Percentiles rank a stretch among this genome's conserved stretches.
These are phyloP conservation scores for Metarhizium sp. DNA, from an alignment of 2,329 filamentous ascomycete genomes.

Conservation along the genomic window DNA sequence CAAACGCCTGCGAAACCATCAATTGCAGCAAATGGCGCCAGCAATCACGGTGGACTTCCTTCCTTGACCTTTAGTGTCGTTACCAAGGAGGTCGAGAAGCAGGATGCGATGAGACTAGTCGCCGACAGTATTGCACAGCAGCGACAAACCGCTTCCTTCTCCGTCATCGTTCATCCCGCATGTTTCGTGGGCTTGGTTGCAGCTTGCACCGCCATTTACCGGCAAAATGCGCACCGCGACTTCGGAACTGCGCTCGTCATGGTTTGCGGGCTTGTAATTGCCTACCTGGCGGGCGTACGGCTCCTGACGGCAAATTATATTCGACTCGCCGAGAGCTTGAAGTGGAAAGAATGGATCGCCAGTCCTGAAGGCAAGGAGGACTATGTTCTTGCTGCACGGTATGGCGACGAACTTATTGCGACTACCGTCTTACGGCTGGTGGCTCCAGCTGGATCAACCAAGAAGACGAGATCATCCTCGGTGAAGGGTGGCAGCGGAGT, in stretches of 20 bases:
- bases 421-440: conserved; percentile 58
- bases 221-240: conserved; percentile 32
- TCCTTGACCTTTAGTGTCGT: conserved; percentile 51
- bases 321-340: conserved; percentile 50
- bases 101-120: conserved; percentile 61
- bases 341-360: conserved; percentile 49
- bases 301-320: conserved; percentile 54
- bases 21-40: neutral
- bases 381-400: conserved; percentile 52
- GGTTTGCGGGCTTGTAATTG: conserved; percentile 50
- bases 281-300: conserved; percentile 51
- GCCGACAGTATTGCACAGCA: conserved; percentile 79
- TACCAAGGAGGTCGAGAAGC: conserved; percentile 45
- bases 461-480: conserved; percentile 2
- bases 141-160: conserved; percentile 55
- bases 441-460: conserved; percentile 1
- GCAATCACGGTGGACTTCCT: conserved; percentile 32
- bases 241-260: conserved; percentile 45
- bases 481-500: conserved; percentile 47
- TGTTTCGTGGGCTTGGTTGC: conserved; percentile 35
- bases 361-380: conserved; percentile 32
- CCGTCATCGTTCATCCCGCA: conserved; percentile 54
- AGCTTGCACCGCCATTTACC: conserved; percentile 30
- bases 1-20: conserved; percentile 6
- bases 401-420: conserved; percentile 60